A percentile compares a stretch with the other conserved stretches of the same genome.
Evolutionary conservation across 2,329 filamentous ascomycete genomes (phyloP).

Genomic region (Salinomyces thailandicus): DNA sequence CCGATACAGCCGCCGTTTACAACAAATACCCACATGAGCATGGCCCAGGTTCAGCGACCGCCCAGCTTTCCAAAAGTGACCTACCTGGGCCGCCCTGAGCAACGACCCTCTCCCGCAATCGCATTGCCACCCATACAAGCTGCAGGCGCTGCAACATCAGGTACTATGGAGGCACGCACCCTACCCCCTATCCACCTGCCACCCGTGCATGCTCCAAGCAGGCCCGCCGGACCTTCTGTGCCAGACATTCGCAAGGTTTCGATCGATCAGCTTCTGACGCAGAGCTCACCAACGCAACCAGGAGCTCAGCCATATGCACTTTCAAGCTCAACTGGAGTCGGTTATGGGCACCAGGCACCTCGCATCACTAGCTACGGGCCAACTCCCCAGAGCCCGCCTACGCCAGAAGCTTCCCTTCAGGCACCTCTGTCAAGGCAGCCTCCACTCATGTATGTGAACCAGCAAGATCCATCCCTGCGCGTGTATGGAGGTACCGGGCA

Average conservation of each 20-base stretch:
- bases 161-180: constrained; percentile 13
- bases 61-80: constrained; percentile 31
- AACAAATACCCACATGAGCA: constrained; percentile 27
- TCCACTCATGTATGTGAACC: not conserved
- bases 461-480: not conserved
- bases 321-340: no score
- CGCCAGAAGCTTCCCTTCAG: no score
- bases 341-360: no score
- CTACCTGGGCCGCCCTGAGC: constrained; percentile 30
- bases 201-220: constrained; percentile 25
- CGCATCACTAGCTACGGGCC: no score
- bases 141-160: constrained; percentile 28
- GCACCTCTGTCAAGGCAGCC: no score
- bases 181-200: constrained; percentile 22
- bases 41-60: constrained; percentile 38
- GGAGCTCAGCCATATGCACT: not conserved
- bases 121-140: constrained; percentile 26
- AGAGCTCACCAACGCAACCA: not conserved
- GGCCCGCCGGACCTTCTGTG: not conserved
- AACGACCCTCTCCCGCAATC: constrained; percentile 30
- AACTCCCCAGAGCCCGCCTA: no score
- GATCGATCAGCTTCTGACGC: constrained; percentile 4
- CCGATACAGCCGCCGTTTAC: constrained; percentile 32
- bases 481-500: no score
- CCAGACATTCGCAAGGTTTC: not conserved